Evolutionary conservation across 1,284 basidiomycete genomes (phyloP).

Genomic region (Xerocomus amazonicus): DNA sequence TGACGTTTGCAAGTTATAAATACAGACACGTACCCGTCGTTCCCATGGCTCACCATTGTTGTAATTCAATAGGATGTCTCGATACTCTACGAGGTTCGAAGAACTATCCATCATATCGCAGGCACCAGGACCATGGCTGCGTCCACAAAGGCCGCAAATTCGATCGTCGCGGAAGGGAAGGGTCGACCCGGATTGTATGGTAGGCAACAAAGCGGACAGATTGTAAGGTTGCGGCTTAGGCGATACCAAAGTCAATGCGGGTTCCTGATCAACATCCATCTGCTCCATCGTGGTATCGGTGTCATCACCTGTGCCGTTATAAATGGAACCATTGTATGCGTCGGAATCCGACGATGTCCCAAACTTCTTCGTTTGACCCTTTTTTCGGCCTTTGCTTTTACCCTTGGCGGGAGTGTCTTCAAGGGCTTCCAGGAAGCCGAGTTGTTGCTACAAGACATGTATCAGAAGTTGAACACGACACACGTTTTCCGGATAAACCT

Average conservation of each 20-base stretch:
- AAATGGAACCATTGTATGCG: constrained; percentile 24
- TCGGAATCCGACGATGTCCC: constrained; percentile 31
- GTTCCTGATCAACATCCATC: constrained; percentile 14
- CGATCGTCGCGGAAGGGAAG: constrained; percentile 18
- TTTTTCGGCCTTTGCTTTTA: constrained; percentile 29
- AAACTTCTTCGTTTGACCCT: constrained; percentile 20
- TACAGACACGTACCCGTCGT: constrained; percentile 46
- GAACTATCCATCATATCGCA: constrained; percentile 66
- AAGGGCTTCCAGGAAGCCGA: constrained; percentile 30
- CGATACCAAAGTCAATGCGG: constrained; percentile 1
- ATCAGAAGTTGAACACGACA: constrained; percentile 2
- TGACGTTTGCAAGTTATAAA: background rate
- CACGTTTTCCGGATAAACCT: constrained; percentile 37
- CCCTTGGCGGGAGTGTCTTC: constrained; percentile 27
- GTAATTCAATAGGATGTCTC: constrained; percentile 59
- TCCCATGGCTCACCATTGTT: constrained; percentile 61
- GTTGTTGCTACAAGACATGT: constrained; percentile 27
- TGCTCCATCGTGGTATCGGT: constrained; percentile 26
- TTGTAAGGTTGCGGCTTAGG: constrained; percentile 13
- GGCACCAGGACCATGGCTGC: constrained; percentile 44
- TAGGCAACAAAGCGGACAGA: constrained; percentile 1
- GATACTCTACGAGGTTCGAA: constrained; percentile 63
- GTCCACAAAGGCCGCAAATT: constrained; percentile 61
- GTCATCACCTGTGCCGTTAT: constrained; percentile 18
- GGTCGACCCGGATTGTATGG: constrained; percentile 12